Conservation (phyloP, 768 basidiomycete species). For the Rhodocollybia butyracea region DNA sequence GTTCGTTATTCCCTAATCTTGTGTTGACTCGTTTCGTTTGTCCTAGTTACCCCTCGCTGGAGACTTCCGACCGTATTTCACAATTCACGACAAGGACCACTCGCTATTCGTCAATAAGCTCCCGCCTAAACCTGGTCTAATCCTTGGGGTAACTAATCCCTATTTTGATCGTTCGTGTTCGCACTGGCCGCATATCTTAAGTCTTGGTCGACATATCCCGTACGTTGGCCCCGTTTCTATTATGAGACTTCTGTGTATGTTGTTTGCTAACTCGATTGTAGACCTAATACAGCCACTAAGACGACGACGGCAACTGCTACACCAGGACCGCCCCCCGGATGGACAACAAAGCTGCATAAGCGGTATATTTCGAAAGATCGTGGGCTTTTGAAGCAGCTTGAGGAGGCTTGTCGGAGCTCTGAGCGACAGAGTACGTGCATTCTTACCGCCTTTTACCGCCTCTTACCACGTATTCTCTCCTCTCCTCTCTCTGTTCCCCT, state of each 20-base stretch:
- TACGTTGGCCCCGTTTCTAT: constrained; percentile 22
- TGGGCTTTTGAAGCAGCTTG: constrained; percentile 65
- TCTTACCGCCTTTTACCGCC: no score
- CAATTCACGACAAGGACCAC: constrained; percentile 92
- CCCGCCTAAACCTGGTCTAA: constrained; percentile 70
- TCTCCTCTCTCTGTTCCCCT: background rate
- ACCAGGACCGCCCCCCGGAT: constrained; percentile 64
- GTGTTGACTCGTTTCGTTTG: background rate
- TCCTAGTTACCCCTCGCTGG: constrained; percentile 74
- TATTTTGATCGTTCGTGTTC: constrained; percentile 75
- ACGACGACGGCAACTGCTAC: constrained; percentile 18
- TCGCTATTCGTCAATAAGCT: constrained; percentile 72
- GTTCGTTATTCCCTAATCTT: background rate
- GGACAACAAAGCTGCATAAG: constrained; percentile 77
- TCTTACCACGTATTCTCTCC: background rate
- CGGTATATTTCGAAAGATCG: constrained; percentile 86
- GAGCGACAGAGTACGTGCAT: constrained; percentile 48
- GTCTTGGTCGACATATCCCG: constrained; percentile 52
- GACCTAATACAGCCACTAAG: constrained; percentile 17
- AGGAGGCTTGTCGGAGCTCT: constrained; percentile 52
- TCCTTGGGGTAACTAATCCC: constrained; percentile 88
- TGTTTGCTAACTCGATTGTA: constrained; percentile 4
- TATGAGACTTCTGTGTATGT: background rate
- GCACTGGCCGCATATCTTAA: constrained; percentile 86
- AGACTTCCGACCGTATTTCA: constrained; percentile 93